phyloP scores from a whole-genome alignment of 1,139 yeast genomes.

The Taphrina deformans region DNA sequence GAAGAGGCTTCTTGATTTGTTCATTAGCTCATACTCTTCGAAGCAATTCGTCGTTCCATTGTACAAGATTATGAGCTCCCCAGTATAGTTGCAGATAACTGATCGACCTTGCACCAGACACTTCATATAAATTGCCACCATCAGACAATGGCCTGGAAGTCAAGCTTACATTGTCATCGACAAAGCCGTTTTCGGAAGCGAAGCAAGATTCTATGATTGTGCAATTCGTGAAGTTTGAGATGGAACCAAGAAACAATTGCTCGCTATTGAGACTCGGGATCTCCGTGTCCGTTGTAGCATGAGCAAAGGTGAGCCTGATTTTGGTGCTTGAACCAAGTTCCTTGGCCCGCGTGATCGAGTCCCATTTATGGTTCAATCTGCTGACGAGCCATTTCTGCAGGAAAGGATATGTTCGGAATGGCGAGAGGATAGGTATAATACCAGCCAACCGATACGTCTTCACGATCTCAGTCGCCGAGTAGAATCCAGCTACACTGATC shows the following conservation, averaged over 20 bases:
- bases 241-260: neutral
- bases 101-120: neutral
- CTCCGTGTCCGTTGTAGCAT: constrained; percentile 16
- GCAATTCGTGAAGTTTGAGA: neutral
- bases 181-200: neutral
- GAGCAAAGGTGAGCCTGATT: constrained; percentile 8
- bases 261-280: constrained; percentile 1
- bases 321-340: neutral
- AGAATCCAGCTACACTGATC: constrained; percentile 35
- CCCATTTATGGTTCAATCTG: constrained; percentile 32
- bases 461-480: constrained; percentile 24
- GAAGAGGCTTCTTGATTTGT: too few species aligned
- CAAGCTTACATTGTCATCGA: neutral
- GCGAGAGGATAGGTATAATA: constrained; percentile 30
- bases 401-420: constrained; percentile 32
- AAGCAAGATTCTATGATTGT: neutral
- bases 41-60: constrained; percentile 23
- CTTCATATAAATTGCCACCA: constrained; percentile 1
- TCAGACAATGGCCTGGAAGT: neutral
- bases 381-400: constrained; percentile 18
- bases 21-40: neutral
- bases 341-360: constrained; percentile 13
- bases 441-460: constrained; percentile 35
- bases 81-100: constrained; percentile 13
- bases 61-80: constrained; percentile 32